Base-by-base conservation (phyloP, 805 yeast genomes). In the Lachancea dasiensis region DNA sequence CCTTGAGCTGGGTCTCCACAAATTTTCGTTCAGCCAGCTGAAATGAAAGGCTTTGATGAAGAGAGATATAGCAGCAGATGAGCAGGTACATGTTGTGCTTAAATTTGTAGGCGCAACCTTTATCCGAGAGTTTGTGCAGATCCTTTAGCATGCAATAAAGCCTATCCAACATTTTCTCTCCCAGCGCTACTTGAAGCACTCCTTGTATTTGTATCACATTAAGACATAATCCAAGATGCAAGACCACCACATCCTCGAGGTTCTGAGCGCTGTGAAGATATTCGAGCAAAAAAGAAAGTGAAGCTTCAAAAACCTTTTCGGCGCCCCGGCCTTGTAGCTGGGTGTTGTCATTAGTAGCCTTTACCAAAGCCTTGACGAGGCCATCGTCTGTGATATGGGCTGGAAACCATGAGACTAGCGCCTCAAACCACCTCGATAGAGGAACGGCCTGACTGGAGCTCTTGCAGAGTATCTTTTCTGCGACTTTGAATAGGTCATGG, bases 301-400 rank as follows among this genome's bases (percentile, higher is more conserved):
- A 38, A 10, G 6, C 8, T 7, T 22, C 5, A 9, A 36, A 20
- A 10, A 42, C 13, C 13, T n/a, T n/a, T n/a, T 13, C 22, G 6
- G 29, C 18, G 20, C 21, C 22, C 22, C 34, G 34, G n/a, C 14
- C 24, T n/a, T 18, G 19, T 1, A 34, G 30, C 16, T 38, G 24
- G 17, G 19, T 11, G 4, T 11, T 23, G 13, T 35, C 34, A 25
- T 42, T 57, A 16, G 60, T 49, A 9, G 53, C 15, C 20, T 54
- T 34, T n/a, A 56, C 52, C 10, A 53, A 27, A 17, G 46, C 42
- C 38, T 56, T 56, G 10, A 54, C 29, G 4, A 46, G 11, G 20
- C 23, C 17, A 20, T 21, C 36, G 20, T 33, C 33, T 4, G 22
- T 14, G 26, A 25, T 15, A 21, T 28, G 29, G 7, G 27, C 11